Evolutionary conservation across 2,329 filamentous ascomycete species (phyloP), one percentile per base, ranked within the genome.

Genomic region (Alternaria incomplexa): DNA sequence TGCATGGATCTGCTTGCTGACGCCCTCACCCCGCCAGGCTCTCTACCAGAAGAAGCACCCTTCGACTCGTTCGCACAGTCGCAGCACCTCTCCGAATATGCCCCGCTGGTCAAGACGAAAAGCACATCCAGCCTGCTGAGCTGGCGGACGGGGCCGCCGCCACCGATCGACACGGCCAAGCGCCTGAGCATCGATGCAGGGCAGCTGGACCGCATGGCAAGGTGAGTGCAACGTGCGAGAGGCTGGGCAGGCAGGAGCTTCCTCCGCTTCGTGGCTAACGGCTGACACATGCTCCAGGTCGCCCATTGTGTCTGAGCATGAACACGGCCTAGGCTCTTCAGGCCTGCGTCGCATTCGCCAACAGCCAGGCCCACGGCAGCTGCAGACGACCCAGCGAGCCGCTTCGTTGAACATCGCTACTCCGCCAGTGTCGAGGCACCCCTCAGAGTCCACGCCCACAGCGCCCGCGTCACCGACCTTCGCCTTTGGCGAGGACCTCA

Each of bases 311-410:
- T 86, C 89, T 69, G 93, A 95, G 81, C 93, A 95, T 82, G 93
- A 97, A 76, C 92, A 96, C 85, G 93, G 93, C 72, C 83, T 96
- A 66, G 93, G 93, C 58, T 87, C 91, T 47, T 96, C 93, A 60
- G 94, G 96, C 70, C 87, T 99, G 76, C 91, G 94, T 78, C 91
- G 96, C 74, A 99, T 99, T 80, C 92, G 96, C 79, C 95, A 97
- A 81, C 90, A 93, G 74, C 91, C 91, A 64, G 86, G 88, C 83
- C 90, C 78, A 85, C 55, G 70, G 13, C 59, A 63, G 26, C 56
- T 63, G 85, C 90, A 79, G 79, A 85, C 76, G 80, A 83, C 74
- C 56, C 88, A 90, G 66, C 87, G 90, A 62, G 90, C 91, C 32
- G 85, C 89, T 59, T 94, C 93, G 22, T 87, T 94, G 81, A 90